Percentiles rank a stretch among this genome's conserved stretches.
phyloP scores from a whole-genome alignment of 2,329 filamentous ascomycete genomes.

The Aspergillus spinulosporus region DNA sequence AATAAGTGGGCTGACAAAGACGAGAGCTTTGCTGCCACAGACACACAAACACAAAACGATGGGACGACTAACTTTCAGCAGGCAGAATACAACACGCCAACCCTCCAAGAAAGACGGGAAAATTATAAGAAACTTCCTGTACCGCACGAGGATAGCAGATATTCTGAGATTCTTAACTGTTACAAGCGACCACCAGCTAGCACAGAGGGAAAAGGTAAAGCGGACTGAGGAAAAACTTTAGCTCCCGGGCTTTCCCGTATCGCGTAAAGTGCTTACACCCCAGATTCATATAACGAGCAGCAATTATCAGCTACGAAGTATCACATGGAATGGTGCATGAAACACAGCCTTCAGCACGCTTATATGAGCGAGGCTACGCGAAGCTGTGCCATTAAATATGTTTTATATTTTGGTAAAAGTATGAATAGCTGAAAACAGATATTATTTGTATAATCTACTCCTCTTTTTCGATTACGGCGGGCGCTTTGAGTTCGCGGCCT shows the following conservation, averaged over 20 bases:
- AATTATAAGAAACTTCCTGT: background rate
- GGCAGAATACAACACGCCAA: constrained; percentile 27
- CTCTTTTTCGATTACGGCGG: constrained; percentile 64
- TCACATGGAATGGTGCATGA: background rate
- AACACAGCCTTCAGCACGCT: background rate
- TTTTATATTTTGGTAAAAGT: constrained; percentile 1
- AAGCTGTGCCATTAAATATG: background rate
- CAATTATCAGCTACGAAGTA: background rate
- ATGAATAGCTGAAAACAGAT: background rate
- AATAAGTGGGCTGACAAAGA: constrained; percentile 28
- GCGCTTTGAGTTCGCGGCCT: constrained; percentile 60
- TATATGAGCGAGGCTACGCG: background rate
- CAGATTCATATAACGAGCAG: constrained; percentile 20
- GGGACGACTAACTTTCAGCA: constrained; percentile 12
- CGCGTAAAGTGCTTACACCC: constrained; percentile 34
- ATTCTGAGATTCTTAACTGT: constrained; percentile 5
- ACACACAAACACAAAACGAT: constrained; percentile 11
- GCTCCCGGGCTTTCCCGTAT: constrained; percentile 43
- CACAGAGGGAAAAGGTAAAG: constrained; percentile 17
- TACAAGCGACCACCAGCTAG: constrained; percentile 19
- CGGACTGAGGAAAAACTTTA: constrained; percentile 27
- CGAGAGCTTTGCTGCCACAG: constrained; percentile 15
- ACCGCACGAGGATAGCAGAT: background rate
- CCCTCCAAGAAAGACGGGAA: constrained; percentile 24
- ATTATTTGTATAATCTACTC: constrained; percentile 30